Percentiles rank a stretch among this genome's conserved stretches.
phyloP scores from a whole-genome alignment of 2,329 filamentous ascomycete genomes.

The Rugonectria rugulosa region DNA sequence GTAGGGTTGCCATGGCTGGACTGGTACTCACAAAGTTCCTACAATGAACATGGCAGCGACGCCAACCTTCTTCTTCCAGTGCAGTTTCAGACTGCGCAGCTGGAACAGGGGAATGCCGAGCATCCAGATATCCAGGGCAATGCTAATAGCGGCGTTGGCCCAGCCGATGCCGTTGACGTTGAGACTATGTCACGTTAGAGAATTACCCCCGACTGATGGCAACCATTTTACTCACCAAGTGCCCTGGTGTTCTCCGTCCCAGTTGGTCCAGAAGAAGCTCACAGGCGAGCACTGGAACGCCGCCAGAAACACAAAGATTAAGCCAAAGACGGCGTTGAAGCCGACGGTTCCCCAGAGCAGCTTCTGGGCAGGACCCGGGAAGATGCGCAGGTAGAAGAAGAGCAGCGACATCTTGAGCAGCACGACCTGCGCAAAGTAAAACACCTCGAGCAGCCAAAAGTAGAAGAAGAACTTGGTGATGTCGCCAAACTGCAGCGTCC shows the following conservation, averaged over 20 bases:
- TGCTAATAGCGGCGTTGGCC: slow-evolving; percentile 51
- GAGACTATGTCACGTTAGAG: slow-evolving; percentile 31
- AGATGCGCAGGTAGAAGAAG: slow-evolving; percentile 32
- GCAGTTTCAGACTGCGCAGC: slow-evolving; percentile 43
- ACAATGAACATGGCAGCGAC: slow-evolving; percentile 53
- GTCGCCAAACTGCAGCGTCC: slow-evolving; percentile 23
- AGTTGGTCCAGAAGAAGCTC: slow-evolving; percentile 50
- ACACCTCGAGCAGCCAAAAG: slow-evolving; percentile 24
- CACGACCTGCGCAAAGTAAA: slow-evolving; percentile 27
- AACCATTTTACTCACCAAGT: slow-evolving; percentile 40
- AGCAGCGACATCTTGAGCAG: slow-evolving; percentile 29
- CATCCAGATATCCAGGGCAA: slow-evolving; percentile 53
- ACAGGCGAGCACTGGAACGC: slow-evolving; percentile 51
- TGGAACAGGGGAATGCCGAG: slow-evolving; percentile 50
- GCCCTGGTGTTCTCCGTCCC: slow-evolving; percentile 50
- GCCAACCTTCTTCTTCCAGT: slow-evolving; percentile 52
- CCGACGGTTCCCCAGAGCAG: slow-evolving; percentile 25
- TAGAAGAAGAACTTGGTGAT: slow-evolving; percentile 26
- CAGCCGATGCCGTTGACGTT: slow-evolving; percentile 50
- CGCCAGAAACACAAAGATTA: slow-evolving; percentile 42
- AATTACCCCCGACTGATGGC: neutral
- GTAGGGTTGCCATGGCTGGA: neutral
- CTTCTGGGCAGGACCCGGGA: slow-evolving; percentile 19
- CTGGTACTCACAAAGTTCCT: slow-evolving; percentile 48
- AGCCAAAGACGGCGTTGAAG: slow-evolving; percentile 33